Evolutionary conservation across 352 stramenopile genomes (phyloP), one percentile per base, ranked within the genome.

Genomic region (Pythium insidiosum): DNA sequence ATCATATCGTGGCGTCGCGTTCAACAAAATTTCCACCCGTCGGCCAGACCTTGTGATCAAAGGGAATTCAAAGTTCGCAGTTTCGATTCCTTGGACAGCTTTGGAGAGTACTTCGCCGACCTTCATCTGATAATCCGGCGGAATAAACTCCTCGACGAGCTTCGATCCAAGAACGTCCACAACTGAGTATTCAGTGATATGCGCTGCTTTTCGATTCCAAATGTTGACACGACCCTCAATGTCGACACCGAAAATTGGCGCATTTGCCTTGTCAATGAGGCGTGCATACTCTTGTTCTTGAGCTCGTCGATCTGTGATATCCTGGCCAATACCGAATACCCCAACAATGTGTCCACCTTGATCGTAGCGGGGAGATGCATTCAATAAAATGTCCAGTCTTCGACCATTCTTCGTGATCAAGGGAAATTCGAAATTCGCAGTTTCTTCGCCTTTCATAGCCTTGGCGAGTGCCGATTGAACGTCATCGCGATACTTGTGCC

Each of bases 141-240:
- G 73, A 52, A 97, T 95, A 50, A 97, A 96, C 24, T 83, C 70
- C n/a, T 95, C 67, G 10, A 98, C 83, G 5, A 98, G 53, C 6
- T 81, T 77, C 7, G 70, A 63, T 18, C 82, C 88, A 36, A 96
- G 74, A 12, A 92, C 90, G 50, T 97, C 90, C 5, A 87, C 56
- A 24, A 89, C 75, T 6, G 71, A 79, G 51, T 96, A 97, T 53
- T 95, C 84, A 2, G 87, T 97, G 35, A 92, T 91, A 13, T 84
- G 79, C 2, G 76, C 76, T 16, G 84, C 88, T 53, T 95, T 96
- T 20, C 88, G 68, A 53, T 98, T 95, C 84, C 82, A 95, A 46
- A 89, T 89, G 43, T 92, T 90, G 22, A 95, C 84, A 15, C 65
- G 50, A 4, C 81, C 79, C 12, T 94, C 56, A 23, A 73, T 75